A percentile compares a stretch with the other conserved stretches of the same genome.
These are phyloP conservation scores for Neonectria faginata DNA, from an alignment of 2,329 filamentous ascomycete species.

Conservation along the genomic window DNA sequence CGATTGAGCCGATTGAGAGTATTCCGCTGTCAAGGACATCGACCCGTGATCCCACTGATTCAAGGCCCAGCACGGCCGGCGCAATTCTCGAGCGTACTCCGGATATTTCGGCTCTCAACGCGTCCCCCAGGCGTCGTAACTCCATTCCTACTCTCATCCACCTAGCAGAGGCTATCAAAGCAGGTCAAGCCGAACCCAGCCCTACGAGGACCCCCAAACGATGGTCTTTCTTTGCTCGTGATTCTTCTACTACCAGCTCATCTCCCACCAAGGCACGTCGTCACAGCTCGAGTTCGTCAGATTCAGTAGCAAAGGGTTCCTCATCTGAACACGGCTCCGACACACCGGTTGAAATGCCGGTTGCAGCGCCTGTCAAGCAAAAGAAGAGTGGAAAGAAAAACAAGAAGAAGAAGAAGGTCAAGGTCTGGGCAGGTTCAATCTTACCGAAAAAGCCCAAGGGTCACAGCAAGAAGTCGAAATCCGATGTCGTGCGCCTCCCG, in stretches of 20 bases:
- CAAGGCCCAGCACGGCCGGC: conserved; percentile 76
- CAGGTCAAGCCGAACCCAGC: conserved; percentile 56
- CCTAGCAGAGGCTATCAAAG: conserved; percentile 51
- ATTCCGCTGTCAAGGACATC: conserved; percentile 52
- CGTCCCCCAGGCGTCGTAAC: conserved; percentile 64
- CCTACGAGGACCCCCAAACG: conserved; percentile 66
- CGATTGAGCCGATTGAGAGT: conserved; percentile 29
- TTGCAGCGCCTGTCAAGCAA: conserved; percentile 34
- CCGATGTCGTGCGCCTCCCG: conserved; percentile 54
- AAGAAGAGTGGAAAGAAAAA: conserved; percentile 51
- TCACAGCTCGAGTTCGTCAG: conserved; percentile 60
- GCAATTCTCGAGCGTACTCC: conserved; percentile 70
- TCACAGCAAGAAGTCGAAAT: conserved; percentile 57
- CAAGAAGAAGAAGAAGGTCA: conserved; percentile 75
- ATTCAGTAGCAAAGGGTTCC: conserved; percentile 50
- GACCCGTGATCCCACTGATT: conserved; percentile 58
- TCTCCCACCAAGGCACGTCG: conserved; percentile 62
- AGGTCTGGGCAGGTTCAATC: conserved; percentile 76
- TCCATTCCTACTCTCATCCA: conserved; percentile 68
- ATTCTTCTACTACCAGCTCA: conserved; percentile 61
- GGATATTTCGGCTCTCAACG: conserved; percentile 37
- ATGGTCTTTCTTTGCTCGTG: conserved; percentile 73
- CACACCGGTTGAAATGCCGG: conserved; percentile 38
- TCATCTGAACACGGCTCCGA: conserved; percentile 55
- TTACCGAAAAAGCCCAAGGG: conserved; percentile 72